phyloP scores from a whole-genome alignment of 768 basidiomycete species.

The Lentinula sp. region DNA sequence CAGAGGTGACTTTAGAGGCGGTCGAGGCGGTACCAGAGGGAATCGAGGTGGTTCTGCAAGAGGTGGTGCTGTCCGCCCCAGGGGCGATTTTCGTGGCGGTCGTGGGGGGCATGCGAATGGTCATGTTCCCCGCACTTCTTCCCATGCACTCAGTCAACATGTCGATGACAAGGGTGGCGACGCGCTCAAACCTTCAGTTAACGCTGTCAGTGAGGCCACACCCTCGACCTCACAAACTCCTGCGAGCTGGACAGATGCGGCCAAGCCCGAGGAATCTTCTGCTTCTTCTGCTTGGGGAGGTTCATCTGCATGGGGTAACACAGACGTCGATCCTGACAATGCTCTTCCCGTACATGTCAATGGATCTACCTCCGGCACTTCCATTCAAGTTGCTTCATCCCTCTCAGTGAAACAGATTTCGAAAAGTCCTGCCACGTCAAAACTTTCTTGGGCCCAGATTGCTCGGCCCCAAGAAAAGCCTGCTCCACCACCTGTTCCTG shows the following conservation, averaged over 20 bases:
- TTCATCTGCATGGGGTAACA: conserved; percentile 23
- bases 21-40: conserved; percentile 52
- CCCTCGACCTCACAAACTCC: conserved; percentile 24
- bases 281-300: conserved; percentile 24
- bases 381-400: conserved; percentile 5
- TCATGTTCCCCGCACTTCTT: conserved; percentile 29
- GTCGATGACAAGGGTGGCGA: conserved; percentile 15
- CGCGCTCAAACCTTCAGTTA: conserved; percentile 20
- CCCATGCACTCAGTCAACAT: conserved; percentile 15
- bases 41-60: conserved; percentile 54
- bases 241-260: conserved; percentile 22
- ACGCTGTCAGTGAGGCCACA: conserved; percentile 13
- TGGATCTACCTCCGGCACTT: neutral
- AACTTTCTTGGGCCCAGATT: conserved; percentile 83
- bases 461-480: conserved; percentile 71
- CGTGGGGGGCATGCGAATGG: conserved; percentile 26
- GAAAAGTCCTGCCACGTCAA: conserved; percentile 67
- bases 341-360: neutral
- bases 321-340: neutral
- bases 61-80: conserved; percentile 24
- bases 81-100: conserved; percentile 22
- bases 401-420: conserved; percentile 24
- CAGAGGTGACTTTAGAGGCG: conserved; percentile 55
- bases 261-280: neutral
- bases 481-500: conserved; percentile 29